phyloP scores from a whole-genome alignment of 2,329 filamentous ascomycete species.

The Biscogniauxia sp. region DNA sequence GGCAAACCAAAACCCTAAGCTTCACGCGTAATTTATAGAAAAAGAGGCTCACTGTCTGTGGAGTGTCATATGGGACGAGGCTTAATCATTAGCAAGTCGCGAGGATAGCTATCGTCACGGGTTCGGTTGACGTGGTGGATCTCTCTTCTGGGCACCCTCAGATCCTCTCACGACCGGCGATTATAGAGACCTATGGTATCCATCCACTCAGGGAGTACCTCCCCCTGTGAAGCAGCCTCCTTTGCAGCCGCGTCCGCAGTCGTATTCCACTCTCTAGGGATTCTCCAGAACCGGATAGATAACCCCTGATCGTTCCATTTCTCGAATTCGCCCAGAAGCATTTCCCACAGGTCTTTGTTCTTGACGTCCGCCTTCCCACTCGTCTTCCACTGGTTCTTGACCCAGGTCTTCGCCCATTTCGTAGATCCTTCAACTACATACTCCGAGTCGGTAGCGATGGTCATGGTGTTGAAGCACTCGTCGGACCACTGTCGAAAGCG shows the following conservation, averaged over 20 bases:
- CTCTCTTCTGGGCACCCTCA: too few relatives aligned
- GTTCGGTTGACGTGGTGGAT: too few relatives aligned
- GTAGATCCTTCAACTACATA: constrained; percentile 49
- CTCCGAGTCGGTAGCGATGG: constrained; percentile 54
- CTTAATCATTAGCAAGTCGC: too few relatives aligned
- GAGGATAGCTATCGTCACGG: too few relatives aligned
- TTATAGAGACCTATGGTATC: not conserved
- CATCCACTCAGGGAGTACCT: not conserved
- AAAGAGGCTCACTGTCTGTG: too few relatives aligned
- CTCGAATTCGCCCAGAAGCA: constrained; percentile 42
- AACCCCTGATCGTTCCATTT: constrained; percentile 27
- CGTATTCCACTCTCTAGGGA: constrained; percentile 42
- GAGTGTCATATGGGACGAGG: too few relatives aligned
- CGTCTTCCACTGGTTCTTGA: constrained; percentile 44
- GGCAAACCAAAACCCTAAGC: too few relatives aligned
- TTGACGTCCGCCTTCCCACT: constrained; percentile 35
- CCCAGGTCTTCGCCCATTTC: constrained; percentile 42
- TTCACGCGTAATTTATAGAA: too few relatives aligned
- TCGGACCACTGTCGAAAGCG: constrained; percentile 41
- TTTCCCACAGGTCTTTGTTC: constrained; percentile 53
- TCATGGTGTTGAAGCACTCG: constrained; percentile 40
- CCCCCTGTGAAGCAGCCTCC: constrained; percentile 9
- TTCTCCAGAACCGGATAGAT: constrained; percentile 46
- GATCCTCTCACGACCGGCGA: not conserved
- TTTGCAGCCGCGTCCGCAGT: constrained; percentile 38